Evolutionary conservation across 495 filamentous ascomycete species (phyloP).

Genomic region (Xylaria acuta): DNA sequence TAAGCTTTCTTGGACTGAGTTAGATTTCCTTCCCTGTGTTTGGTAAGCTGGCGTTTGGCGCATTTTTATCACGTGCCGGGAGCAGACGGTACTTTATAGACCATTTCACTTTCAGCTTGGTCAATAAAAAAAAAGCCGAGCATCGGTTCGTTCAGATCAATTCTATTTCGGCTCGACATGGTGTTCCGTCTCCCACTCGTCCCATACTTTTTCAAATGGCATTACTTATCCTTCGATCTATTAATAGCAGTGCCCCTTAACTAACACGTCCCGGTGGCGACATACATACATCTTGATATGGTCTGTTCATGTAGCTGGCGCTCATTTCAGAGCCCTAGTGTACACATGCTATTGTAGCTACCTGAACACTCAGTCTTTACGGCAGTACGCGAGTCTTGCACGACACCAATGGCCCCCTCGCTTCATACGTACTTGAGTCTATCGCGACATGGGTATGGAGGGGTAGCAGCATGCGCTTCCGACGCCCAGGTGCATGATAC

Average conservation of each 20-base stretch:
- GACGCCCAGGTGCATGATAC: neutral
- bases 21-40: neutral
- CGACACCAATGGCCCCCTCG: neutral
- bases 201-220: neutral
- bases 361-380: neutral
- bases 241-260: neutral
- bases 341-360: neutral
- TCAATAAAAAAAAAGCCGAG: neutral
- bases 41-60: slow-evolving; percentile 1
- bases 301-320: no score
- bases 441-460: neutral
- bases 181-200: neutral
- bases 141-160: neutral
- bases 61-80: neutral
- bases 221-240: neutral
- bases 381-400: neutral
- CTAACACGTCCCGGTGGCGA: neutral
- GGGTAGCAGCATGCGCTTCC: slow-evolving; percentile 1
- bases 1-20: neutral
- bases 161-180: neutral
- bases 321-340: no score
- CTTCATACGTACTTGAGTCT: neutral
- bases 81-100: neutral
- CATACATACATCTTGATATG: no score
- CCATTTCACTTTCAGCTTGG: neutral